These are phyloP conservation scores for Tuber aestivum DNA, from an alignment of 495 filamentous ascomycete genomes.

Conservation along the genomic window DNA sequence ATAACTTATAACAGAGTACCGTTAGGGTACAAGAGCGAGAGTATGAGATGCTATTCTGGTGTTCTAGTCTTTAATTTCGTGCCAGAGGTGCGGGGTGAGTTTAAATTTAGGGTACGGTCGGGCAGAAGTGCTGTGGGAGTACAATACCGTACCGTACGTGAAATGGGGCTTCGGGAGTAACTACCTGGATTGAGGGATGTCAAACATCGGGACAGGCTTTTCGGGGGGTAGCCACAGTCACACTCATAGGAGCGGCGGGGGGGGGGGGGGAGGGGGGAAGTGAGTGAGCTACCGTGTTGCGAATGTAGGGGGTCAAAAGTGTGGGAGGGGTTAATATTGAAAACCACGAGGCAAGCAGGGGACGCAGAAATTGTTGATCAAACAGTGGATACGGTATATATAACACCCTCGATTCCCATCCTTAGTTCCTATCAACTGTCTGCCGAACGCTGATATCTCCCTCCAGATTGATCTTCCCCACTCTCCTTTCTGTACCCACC, in stretches of 20 bases:
- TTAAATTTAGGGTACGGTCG: background rate
- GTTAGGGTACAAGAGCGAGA: background rate
- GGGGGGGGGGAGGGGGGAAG: background rate
- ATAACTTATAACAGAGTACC: background rate
- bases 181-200: background rate
- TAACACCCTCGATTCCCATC: background rate
- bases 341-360: background rate
- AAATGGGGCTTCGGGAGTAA: background rate
- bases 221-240: background rate
- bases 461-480: background rate
- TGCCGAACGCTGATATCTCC: background rate
- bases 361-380: background rate
- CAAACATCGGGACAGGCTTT: background rate
- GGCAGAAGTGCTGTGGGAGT: background rate
- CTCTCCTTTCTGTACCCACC: too few species aligned
- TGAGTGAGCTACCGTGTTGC: background rate
- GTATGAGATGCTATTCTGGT: background rate
- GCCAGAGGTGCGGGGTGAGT: background rate
- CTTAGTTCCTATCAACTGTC: background rate
- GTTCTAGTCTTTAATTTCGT: background rate
- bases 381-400: background rate
- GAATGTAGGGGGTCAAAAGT: background rate
- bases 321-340: background rate
- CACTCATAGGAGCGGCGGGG: background rate
- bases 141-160: background rate